phyloP scores from a whole-genome alignment of 441 rosid species.

The Raphanus hybrid region DNA sequence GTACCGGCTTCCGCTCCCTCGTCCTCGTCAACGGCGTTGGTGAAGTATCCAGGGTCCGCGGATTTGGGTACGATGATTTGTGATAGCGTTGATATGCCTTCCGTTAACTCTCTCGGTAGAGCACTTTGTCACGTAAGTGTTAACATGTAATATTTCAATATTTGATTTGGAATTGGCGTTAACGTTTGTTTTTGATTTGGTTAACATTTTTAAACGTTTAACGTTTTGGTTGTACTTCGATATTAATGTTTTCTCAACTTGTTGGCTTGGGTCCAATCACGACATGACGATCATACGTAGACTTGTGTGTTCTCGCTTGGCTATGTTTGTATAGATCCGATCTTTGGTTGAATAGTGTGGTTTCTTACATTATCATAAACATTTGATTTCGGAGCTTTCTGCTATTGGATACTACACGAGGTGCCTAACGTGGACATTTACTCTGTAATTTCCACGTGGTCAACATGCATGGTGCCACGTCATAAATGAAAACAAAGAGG shows the following conservation, averaged over 20 bases:
- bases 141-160: not conserved
- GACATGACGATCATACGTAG: not conserved
- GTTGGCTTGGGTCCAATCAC: not conserved
- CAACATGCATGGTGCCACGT: conserved; percentile 39
- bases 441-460: conserved; percentile 30
- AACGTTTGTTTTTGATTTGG: not conserved
- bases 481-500: conserved; percentile 5
- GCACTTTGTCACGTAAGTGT: conserved; percentile 76
- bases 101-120: conserved; percentile 63
- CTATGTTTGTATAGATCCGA: not conserved
- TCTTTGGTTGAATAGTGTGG: not conserved
- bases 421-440: conserved; percentile 21
- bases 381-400: conserved; percentile 26
- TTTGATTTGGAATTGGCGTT: not conserved
- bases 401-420: conserved; percentile 29
- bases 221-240: not conserved
- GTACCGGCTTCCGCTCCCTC: conserved; percentile 36
- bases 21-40: conserved; percentile 34
- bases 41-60: conserved; percentile 44
- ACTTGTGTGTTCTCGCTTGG: not conserved
- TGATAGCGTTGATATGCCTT: conserved; percentile 57
- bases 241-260: not conserved
- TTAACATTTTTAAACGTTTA: not conserved
- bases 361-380: not conserved
- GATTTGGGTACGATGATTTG: conserved; percentile 48